phyloP scores from a whole-genome alignment of 805 yeast species.

The Suhomyces prunicola region DNA sequence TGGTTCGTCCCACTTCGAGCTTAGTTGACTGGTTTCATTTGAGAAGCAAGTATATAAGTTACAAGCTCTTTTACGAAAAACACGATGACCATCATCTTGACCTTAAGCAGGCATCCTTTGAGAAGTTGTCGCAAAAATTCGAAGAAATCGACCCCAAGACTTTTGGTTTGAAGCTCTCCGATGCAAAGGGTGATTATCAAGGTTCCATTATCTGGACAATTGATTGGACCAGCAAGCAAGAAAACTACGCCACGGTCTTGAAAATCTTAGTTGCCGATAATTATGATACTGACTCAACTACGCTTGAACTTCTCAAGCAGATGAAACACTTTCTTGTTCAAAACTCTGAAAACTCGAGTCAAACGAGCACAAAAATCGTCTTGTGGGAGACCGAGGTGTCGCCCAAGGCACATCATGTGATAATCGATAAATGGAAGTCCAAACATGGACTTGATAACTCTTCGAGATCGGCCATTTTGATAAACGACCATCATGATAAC shows the following conservation, averaged over 20 bases:
- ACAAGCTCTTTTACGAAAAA: constrained; percentile 17
- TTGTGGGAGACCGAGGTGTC: constrained; percentile 36
- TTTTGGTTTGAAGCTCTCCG: constrained; percentile 30
- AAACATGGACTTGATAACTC: constrained; percentile 28
- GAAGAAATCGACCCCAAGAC: constrained; percentile 23
- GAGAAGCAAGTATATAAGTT: constrained; percentile 32
- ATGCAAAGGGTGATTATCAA: constrained; percentile 12
- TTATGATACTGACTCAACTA: constrained; percentile 13
- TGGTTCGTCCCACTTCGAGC: constrained; percentile 26
- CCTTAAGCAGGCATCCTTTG: constrained; percentile 16
- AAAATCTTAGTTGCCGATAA: constrained; percentile 23
- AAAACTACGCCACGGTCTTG: constrained; percentile 25
- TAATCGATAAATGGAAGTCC: constrained; percentile 14
- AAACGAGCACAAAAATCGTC: constrained; percentile 16
- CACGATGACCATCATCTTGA: constrained; percentile 13
- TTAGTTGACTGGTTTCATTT: constrained; percentile 42
- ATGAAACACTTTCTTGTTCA: constrained; percentile 14
- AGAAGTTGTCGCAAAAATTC: constrained; percentile 17
- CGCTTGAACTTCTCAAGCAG: constrained; percentile 13
- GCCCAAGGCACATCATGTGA: constrained; percentile 9
- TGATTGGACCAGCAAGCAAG: constrained; percentile 25
- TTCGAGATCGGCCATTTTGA: constrained; percentile 35
- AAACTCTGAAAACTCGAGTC: constrained; percentile 10
- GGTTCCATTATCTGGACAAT: constrained; percentile 41
- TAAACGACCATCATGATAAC: constrained; percentile 25